Evolutionary conservation across 129 eudicot genomes (phyloP), one percentile per base, ranked within the genome.

Genomic region (Tagetes patula): DNA sequence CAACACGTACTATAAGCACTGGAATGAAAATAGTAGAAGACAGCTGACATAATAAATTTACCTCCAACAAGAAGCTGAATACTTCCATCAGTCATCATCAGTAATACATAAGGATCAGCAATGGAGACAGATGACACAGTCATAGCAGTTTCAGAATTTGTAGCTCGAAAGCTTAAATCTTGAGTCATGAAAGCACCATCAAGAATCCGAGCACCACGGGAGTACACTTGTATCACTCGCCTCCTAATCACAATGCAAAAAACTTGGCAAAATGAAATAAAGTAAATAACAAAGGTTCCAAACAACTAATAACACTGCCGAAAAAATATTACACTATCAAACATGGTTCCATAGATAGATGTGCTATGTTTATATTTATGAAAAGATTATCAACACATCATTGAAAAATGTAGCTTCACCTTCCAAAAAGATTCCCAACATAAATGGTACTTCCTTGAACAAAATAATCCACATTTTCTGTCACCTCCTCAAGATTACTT

Each of bases 41-140:
- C 41, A 31, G 52, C 40, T 14, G 40, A 49, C 69, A 53, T 40
- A 70, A 69, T 40, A 39, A 73, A 75, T 48, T 48, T 87, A 94
- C 99, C 99, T 90, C 99, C 99, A 80, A 88, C 91, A 85, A 94
- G 96, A 73, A 94, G 99, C 89, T 90, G 97, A 77, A 90, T 78
- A 59, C 85, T 94, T 77, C 93, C 96, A 88, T 94, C 97, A 60
- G 85, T 86, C 96, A 90, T 90, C 77, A 82, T 86, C 72, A 94
- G 75, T 71, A 94, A 71, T 68, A 94, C 99, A 79, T 83, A 94
- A 7, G 99, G 99, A 88, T 94, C 99, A 42, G 97, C 99, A 58
- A 94, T 88, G 50, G 99, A 86, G 65, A 94, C 97, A 46, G 97
- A 91, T 38, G 86, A 84, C 43, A 94, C 97, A 37, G 81, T 87